Evolutionary conservation across 176 grass and related monocot genomes (phyloP), one percentile per base, ranked within the genome.

Genomic region (Oryza rufipogon): DNA sequence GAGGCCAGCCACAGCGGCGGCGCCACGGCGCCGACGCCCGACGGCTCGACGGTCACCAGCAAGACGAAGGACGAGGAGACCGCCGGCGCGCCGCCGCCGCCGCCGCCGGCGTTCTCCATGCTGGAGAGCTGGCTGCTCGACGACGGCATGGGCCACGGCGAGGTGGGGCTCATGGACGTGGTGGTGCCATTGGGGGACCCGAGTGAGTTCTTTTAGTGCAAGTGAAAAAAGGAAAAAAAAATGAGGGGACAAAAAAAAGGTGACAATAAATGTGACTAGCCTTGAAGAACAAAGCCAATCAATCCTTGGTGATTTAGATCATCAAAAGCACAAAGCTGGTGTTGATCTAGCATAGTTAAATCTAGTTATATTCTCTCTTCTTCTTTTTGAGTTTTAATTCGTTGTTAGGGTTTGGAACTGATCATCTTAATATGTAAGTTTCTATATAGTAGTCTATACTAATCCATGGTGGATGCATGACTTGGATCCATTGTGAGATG

Each of bases 101-200:
- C 49, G 26, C 79, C 79, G 20, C 79, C 79, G 20, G 51, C 86
- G 51, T 75, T 94, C 68, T 91, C 88, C 8, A 70, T 94, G 81
- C 75, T 97, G 28, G 94, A 97, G 88, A 92, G 73, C 73, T 97
- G 94, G 92, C 79, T 97, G 78, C 81, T 97, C 14, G 90, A 97
- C 60, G 94, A 97, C 83, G 79, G 86, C 60, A 65, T 86, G 65
- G 90, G 83, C 7, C 85, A 94, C 73, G 92, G 51, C 10, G 89
- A 87, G 58, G 83, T 83, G 17, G 87, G 87, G 45, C 66, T 92
- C 71, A 70, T 90, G 70, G 87, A 78, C 85, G 87, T 63, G n/a
- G 58, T 22, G 58, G 58, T 66, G 67, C 87, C 90, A 67, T 67
- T 97, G 46, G 85, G 67, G n/a, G 89, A 92, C 78, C 64, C 87